Percentiles rank a stretch among this genome's conserved stretches.
Evolutionary conservation across 2,329 filamentous ascomycete species (phyloP).

Genomic region (Fusarium succisae): DNA sequence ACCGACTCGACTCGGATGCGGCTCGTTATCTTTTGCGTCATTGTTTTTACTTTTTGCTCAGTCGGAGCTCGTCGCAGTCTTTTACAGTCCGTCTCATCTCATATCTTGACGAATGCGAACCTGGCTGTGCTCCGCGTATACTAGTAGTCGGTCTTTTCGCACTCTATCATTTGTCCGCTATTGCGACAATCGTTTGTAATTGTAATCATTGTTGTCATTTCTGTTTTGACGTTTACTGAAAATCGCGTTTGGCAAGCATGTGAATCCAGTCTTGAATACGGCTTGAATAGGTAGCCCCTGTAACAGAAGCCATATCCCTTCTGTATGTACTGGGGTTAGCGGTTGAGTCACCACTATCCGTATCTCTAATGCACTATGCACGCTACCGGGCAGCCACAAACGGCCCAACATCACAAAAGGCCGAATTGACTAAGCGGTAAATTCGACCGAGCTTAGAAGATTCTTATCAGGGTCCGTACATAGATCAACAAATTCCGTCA

Average conservation of each 20-base stretch:
- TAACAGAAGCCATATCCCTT: neutral
- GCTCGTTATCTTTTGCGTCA: neutral
- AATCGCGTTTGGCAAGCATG: neutral
- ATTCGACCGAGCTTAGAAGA: neutral
- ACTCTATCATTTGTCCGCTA: neutral
- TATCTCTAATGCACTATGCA: neutral
- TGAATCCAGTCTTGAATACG: neutral
- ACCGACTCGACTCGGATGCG: neutral
- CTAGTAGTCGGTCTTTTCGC: neutral
- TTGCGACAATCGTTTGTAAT: neutral
- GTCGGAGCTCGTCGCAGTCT: neutral
- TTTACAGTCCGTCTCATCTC: neutral
- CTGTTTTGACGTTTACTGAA: neutral
- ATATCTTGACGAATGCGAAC: neutral
- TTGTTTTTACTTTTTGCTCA: neutral
- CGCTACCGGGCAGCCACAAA: neutral
- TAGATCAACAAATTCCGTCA: neutral
- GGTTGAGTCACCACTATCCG: neutral
- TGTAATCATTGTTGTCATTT: neutral
- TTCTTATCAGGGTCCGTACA: neutral
- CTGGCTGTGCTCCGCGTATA: neutral
- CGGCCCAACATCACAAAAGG: neutral
- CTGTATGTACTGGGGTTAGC: neutral
- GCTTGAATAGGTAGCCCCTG: neutral
- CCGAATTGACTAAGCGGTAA: constrained; percentile 10